Percentiles rank a stretch among this genome's conserved stretches.
phyloP scores from a whole-genome alignment of 495 filamentous ascomycete species.

The Penicillium arizonense region DNA sequence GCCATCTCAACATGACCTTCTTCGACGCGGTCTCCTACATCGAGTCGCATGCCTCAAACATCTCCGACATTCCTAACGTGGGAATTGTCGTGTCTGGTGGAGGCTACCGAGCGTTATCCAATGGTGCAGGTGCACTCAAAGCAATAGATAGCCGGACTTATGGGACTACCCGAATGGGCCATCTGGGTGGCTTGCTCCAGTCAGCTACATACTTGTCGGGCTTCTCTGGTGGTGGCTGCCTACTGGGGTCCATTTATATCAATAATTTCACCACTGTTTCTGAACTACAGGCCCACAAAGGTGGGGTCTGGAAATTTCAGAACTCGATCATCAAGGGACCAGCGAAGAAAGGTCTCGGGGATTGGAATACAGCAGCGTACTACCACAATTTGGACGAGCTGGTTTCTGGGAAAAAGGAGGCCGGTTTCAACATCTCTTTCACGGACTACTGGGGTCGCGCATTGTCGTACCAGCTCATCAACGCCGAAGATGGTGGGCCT shows the following conservation, averaged over 20 bases:
- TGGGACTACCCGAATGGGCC: slow-evolving; percentile 61
- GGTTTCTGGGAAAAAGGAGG: slow-evolving; percentile 70
- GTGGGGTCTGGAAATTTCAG: slow-evolving; percentile 71
- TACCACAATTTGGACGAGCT: slow-evolving; percentile 3
- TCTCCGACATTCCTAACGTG: slow-evolving; percentile 57
- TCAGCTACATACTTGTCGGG: slow-evolving; percentile 82
- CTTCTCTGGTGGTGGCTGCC: slow-evolving; percentile 83
- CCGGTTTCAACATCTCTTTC: slow-evolving; percentile 70
- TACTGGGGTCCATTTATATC: slow-evolving; percentile 79
- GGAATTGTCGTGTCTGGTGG: slow-evolving; percentile 61
- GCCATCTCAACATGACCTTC: slow-evolving; percentile 64
- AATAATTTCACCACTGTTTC: slow-evolving; percentile 87
- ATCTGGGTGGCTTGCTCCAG: slow-evolving; percentile 83
- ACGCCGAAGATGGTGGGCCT: slow-evolving; percentile 64
- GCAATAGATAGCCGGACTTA: slow-evolving; percentile 78
- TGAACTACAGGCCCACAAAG: slow-evolving; percentile 44
- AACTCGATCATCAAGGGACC: slow-evolving; percentile 74
- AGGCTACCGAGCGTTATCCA: slow-evolving; percentile 84
- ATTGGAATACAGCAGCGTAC: too few species aligned
- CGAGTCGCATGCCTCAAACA: slow-evolving; percentile 51
- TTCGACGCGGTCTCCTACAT: slow-evolving; percentile 77
- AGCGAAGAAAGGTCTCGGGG: too few species aligned
- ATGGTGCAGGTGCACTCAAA: slow-evolving; percentile 78
- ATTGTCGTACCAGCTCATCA: slow-evolving; percentile 78
- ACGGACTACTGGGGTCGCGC: slow-evolving; percentile 83